Evolutionary conservation across 2,329 filamentous ascomycete genomes (phyloP).

Genomic region (Fusarium haematococcum): DNA sequence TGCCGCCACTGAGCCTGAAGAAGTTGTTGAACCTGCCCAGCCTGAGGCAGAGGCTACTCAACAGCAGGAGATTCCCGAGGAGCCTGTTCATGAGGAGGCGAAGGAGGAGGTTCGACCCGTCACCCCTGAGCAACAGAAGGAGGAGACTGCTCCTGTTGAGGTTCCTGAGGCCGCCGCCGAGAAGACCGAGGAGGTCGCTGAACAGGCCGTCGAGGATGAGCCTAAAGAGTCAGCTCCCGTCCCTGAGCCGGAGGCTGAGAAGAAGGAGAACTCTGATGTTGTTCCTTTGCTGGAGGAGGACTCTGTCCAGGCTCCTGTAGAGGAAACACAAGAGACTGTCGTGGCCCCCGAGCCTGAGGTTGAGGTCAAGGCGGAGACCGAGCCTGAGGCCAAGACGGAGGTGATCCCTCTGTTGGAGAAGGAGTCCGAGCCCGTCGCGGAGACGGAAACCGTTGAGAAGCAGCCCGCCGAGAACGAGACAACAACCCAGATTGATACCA

Average conservation of each 20-base stretch:
- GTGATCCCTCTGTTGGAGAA: conserved; percentile 29
- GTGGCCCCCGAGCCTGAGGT: conserved; percentile 5
- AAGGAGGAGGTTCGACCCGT: conserved; percentile 4
- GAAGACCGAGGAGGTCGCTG: conserved; percentile 17
- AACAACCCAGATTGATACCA: conserved; percentile 14
- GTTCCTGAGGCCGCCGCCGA: conserved; percentile 21
- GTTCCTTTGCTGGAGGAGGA: conserved; percentile 27
- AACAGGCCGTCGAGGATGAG: not conserved
- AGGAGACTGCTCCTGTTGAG: conserved; percentile 1
- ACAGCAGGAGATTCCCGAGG: conserved; percentile 11
- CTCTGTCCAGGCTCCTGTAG: conserved; percentile 14
- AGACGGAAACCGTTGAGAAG: conserved; percentile 10
- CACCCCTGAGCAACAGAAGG: conserved; percentile 7
- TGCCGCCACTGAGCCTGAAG: conserved; percentile 21
- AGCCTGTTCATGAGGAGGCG: conserved; percentile 2
- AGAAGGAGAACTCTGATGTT: conserved; percentile 17
- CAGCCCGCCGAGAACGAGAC: conserved; percentile 7
- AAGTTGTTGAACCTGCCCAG: conserved; percentile 23
- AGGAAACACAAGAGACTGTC: conserved; percentile 17
- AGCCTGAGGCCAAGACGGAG: conserved; percentile 5
- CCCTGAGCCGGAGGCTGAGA: conserved; percentile 9
- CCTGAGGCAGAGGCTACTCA: conserved; percentile 17
- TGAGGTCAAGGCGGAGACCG: conserved; percentile 6
- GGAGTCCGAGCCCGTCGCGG: conserved; percentile 5
- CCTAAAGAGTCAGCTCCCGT: not conserved